Evolutionary conservation across 169 alveolate species (phyloP).

Genomic region (Neospora caninum): DNA sequence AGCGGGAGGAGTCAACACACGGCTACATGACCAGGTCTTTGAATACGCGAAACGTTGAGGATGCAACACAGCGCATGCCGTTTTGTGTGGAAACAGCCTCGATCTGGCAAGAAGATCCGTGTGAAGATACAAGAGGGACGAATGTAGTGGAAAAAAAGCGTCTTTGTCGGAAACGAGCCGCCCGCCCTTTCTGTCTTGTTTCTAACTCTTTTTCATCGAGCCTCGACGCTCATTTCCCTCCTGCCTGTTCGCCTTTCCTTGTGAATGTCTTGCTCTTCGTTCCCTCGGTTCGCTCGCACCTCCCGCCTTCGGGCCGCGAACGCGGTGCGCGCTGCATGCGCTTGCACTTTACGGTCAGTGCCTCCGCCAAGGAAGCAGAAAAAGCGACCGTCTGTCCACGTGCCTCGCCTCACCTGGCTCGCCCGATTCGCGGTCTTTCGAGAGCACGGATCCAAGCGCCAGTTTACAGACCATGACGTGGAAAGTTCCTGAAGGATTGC

Average conservation of each 20-base stretch:
- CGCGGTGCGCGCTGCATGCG: background rate
- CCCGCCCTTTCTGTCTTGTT: too few species aligned
- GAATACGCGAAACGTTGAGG: too few species aligned
- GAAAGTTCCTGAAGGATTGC: slow-evolving; percentile 76
- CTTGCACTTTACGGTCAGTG: too few species aligned
- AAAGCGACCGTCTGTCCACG: background rate
- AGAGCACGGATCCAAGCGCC: slow-evolving; percentile 70
- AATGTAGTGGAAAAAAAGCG: too few species aligned
- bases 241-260: too few species aligned
- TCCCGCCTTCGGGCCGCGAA: background rate
- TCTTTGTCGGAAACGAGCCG: too few species aligned
- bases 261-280: background rate
- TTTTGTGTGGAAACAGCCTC: too few species aligned
- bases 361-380: background rate
- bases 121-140: too few species aligned
- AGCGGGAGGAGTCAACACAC: background rate
- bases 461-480: slow-evolving; percentile 74
- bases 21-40: background rate
- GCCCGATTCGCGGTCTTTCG: background rate
- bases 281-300: background rate
- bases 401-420: background rate
- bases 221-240: too few species aligned
- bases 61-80: too few species aligned
- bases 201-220: too few species aligned
- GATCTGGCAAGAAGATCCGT: too few species aligned